These are phyloP conservation scores for Myochromella boudieri DNA, from an alignment of 768 basidiomycete species.

Conservation along the genomic window DNA sequence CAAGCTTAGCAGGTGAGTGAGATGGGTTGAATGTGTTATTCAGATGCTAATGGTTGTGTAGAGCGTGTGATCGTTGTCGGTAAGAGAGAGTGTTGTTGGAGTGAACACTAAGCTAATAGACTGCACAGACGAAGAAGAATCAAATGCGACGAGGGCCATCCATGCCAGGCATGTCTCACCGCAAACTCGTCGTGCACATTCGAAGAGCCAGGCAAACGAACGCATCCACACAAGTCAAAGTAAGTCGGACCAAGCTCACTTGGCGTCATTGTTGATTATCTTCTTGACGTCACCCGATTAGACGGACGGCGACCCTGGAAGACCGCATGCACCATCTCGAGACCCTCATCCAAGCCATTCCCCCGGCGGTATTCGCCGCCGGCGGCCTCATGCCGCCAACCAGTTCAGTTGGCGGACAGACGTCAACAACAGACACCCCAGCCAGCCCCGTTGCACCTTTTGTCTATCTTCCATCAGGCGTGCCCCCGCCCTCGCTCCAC, in stretches of 20 bases:
- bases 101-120: constrained; percentile 57
- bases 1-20: constrained; percentile 77
- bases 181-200: constrained; percentile 83
- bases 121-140: constrained; percentile 69
- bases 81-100: constrained; percentile 90
- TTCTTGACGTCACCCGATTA: constrained; percentile 28
- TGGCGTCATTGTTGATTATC: neutral
- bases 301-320: constrained; percentile 80
- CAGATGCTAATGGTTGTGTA: no score
- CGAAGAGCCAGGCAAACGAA: constrained; percentile 84
- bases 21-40: constrained; percentile 3
- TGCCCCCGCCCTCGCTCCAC: constrained; percentile 78
- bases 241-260: constrained; percentile 33
- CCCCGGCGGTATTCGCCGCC: constrained; percentile 74
- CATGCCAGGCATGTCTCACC: constrained; percentile 84
- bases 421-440: constrained; percentile 26
- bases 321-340: constrained; percentile 89
- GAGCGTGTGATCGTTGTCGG: constrained; percentile 91
- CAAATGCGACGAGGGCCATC: constrained; percentile 88
- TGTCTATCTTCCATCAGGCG: constrained; percentile 44
- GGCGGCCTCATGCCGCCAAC: constrained; percentile 39
- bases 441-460: constrained; percentile 28
- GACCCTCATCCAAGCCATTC: constrained; percentile 81
- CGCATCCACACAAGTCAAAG: constrained; percentile 89
- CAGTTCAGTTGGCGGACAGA: constrained; percentile 24